Percentiles rank a stretch among this genome's conserved stretches.
phyloP scores from a whole-genome alignment of 2,329 filamentous ascomycete genomes.

The Colletotrichum sp. region DNA sequence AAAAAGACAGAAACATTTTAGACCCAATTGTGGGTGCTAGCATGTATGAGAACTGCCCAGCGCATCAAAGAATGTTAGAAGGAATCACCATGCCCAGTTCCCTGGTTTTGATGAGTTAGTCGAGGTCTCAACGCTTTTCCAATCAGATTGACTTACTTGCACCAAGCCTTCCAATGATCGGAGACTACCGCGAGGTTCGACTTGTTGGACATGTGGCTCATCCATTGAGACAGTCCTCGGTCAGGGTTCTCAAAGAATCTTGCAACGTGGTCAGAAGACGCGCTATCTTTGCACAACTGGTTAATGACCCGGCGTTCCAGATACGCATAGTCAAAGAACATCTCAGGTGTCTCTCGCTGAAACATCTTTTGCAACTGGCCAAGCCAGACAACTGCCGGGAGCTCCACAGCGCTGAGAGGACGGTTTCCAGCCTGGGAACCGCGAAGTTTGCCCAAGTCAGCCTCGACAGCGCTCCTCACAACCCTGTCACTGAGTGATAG shows the following conservation, averaged over 20 bases:
- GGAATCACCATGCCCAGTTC: neutral
- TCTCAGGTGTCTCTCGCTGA: neutral
- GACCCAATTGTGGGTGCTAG: neutral
- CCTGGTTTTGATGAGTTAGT: too few species aligned
- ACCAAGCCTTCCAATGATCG: neutral
- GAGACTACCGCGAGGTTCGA: neutral
- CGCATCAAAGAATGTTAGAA: neutral
- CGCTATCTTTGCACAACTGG: neutral
- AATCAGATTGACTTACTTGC: neutral
- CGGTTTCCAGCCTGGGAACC: too few species aligned
- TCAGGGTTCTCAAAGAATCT: neutral
- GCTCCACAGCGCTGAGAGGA: neutral
- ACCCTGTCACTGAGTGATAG: neutral
- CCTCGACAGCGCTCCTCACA: neutral
- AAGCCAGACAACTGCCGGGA: neutral
- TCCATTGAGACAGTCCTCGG: neutral
- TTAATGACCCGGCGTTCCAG: too few species aligned
- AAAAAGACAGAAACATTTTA: neutral
- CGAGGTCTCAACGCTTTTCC: too few species aligned
- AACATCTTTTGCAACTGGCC: neutral
- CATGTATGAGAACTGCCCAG: neutral
- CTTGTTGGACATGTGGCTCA: neutral
- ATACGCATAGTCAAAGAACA: neutral
- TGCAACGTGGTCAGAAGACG: neutral
- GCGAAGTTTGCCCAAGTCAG: neutral